Percentiles rank a stretch among this genome's conserved stretches.
These are phyloP conservation scores for Fraxinus sp. DNA, from an alignment of 305 asterid species.

Conservation along the genomic window DNA sequence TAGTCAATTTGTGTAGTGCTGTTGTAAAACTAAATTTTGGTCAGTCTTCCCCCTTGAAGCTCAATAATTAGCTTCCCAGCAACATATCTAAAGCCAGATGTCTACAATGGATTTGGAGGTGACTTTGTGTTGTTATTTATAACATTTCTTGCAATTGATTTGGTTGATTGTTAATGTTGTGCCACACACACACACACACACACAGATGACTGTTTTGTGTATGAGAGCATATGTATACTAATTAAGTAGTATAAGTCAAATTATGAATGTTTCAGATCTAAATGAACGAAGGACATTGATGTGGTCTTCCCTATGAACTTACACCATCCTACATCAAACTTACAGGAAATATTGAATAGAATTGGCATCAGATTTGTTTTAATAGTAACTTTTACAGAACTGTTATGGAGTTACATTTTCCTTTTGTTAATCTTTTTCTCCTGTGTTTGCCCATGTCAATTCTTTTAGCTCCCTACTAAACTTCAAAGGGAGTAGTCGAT, in stretches of 20 bases:
- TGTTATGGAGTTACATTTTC: too few species aligned
- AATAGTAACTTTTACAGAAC: too few species aligned
- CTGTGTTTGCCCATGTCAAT: neutral
- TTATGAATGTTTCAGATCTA: too few species aligned
- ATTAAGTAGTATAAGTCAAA: too few species aligned
- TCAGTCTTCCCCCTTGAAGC: neutral
- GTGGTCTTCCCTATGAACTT: too few species aligned
- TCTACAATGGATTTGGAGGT: neutral
- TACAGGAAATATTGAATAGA: too few species aligned
- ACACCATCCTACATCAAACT: too few species aligned
- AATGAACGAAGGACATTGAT: too few species aligned
- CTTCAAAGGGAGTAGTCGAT: neutral
- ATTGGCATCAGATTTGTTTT: too few species aligned
- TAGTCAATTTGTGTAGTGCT: neutral
- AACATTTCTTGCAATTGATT: neutral
- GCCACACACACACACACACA: too few species aligned
- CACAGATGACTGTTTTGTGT: too few species aligned
- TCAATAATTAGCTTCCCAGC: neutral
- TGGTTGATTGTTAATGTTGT: neutral
- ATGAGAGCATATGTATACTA: too few species aligned
- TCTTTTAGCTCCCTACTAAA: neutral
- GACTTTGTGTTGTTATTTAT: neutral
- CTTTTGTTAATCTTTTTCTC: neutral
- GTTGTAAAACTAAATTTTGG: neutral
- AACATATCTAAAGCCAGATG: neutral